A percentile compares a stretch with the other conserved stretches of the same genome.
These are phyloP conservation scores for Papiliotrema flavescens DNA, from an alignment of 1,284 basidiomycete species.

Conservation along the genomic window DNA sequence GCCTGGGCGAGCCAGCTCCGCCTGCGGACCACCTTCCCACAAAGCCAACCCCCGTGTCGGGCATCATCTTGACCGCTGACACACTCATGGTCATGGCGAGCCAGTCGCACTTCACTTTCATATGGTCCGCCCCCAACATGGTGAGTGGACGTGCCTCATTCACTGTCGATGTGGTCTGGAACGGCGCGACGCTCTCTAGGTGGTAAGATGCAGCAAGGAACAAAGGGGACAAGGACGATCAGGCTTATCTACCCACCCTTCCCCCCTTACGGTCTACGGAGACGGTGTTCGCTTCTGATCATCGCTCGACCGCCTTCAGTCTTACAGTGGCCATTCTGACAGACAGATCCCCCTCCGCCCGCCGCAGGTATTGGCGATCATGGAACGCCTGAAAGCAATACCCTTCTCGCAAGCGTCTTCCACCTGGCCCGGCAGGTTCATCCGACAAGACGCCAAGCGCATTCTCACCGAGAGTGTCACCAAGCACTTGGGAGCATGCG, in stretches of 20 bases:
- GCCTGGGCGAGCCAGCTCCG: slow-evolving; percentile 33
- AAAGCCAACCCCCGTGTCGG: slow-evolving; percentile 27
- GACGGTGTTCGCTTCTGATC: too few relatives aligned
- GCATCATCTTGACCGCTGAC: slow-evolving; percentile 41
- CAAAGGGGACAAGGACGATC: too few relatives aligned
- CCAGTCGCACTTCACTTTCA: slow-evolving; percentile 41
- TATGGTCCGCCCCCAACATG: slow-evolving; percentile 48
- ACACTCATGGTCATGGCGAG: slow-evolving; percentile 46
- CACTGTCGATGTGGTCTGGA: too few relatives aligned
- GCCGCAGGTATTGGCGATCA: slow-evolving; percentile 25
- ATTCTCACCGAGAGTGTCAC: slow-evolving; percentile 30
- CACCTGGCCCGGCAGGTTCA: slow-evolving; percentile 40
- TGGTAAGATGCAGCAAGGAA: too few relatives aligned
- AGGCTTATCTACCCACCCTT: too few relatives aligned
- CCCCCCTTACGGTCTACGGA: background rate
- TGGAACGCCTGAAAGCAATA: slow-evolving; percentile 17
- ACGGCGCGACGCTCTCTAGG: too few relatives aligned
- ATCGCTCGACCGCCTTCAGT: too few relatives aligned
- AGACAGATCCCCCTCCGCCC: slow-evolving; percentile 43
- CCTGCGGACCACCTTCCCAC: slow-evolving; percentile 20
- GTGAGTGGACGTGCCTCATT: slow-evolving; percentile 18
- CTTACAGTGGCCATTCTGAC: background rate
- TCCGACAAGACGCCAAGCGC: slow-evolving; percentile 35
- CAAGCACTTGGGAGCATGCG: slow-evolving; percentile 30
- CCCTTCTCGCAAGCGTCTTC: slow-evolving; percentile 38